Evolutionary conservation across 257 asterid species (phyloP).

Genomic region (Osmanthus fragrans): DNA sequence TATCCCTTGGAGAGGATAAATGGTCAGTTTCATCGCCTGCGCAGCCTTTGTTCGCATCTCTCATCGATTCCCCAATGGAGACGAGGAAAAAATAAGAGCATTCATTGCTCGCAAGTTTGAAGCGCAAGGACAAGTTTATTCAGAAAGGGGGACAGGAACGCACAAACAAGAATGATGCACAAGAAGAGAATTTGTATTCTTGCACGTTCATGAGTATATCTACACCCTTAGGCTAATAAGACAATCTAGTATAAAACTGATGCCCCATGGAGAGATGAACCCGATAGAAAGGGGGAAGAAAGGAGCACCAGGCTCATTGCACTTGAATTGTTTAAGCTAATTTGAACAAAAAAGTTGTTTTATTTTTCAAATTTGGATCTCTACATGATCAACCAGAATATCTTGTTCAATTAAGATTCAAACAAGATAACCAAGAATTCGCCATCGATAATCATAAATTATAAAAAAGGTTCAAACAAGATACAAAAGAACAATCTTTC

Average conservation of each 20-base stretch:
- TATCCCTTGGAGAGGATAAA: no score
- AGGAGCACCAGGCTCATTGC: no score
- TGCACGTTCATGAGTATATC: not conserved
- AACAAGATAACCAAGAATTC: no score
- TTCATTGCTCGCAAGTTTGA: no score
- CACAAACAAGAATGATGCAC: not conserved
- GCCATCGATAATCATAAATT: no score
- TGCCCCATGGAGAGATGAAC: not conserved
- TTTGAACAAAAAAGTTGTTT: not conserved
- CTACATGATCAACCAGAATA: not conserved
- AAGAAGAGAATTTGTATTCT: not conserved
- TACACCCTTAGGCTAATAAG: not conserved
- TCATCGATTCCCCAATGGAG: no score
- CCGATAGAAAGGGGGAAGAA: not conserved
- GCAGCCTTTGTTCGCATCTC: no score
- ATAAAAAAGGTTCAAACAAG: not conserved
- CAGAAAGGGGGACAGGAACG: not conserved
- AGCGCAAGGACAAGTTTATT: no score
- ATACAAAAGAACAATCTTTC: not conserved
- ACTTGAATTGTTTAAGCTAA: no score
- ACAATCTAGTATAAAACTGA: slow-evolving; percentile 2
- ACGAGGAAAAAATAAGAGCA: no score
- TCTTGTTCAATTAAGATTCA: not conserved
- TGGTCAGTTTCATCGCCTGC: no score
- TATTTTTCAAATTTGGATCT: slow-evolving; percentile 1